Evolutionary conservation across 352 stramenopile genomes (phyloP).

Genomic region (Nothophytophthora sp.): DNA sequence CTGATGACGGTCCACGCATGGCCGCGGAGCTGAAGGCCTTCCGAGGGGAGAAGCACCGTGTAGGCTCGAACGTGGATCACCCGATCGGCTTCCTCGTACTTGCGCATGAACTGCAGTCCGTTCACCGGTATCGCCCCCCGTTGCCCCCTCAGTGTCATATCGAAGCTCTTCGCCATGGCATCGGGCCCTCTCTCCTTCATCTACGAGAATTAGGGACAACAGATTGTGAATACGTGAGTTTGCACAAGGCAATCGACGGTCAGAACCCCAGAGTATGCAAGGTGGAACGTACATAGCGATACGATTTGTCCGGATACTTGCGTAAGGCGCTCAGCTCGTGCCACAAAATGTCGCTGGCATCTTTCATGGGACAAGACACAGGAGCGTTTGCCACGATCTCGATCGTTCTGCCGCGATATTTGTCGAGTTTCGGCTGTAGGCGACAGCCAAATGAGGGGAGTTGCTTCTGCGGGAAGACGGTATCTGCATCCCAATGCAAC

Average conservation of each 20-base stretch:
- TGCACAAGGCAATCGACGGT: too few relatives aligned
- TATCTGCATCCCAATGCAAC: constrained; percentile 1
- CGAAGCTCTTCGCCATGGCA: constrained; percentile 3
- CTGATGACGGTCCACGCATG: constrained; percentile 11
- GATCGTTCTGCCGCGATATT: constrained; percentile 1
- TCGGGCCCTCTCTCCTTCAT: constrained; percentile 1
- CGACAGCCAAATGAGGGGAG: constrained; percentile 1
- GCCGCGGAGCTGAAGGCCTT: not conserved
- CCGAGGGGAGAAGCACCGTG: constrained; percentile 2
- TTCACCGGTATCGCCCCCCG: not conserved
- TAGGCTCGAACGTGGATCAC: constrained; percentile 7
- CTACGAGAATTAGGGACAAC: not conserved
- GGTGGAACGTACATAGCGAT: constrained; percentile 9
- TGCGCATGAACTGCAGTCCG: constrained; percentile 7
- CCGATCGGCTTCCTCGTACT: constrained; percentile 1
- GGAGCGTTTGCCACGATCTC: constrained; percentile 1
- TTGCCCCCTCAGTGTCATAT: constrained; percentile 1
- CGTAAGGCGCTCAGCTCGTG: not conserved
- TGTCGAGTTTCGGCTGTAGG: not conserved
- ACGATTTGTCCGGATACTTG: not conserved
- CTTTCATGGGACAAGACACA: not conserved
- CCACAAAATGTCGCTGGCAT: constrained; percentile 3
- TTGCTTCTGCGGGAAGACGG: not conserved
- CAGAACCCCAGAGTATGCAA: too few relatives aligned
- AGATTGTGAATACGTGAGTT: not conserved